phyloP scores from a whole-genome alignment of 2,329 filamentous ascomycete species.

The Pseudohalonectria lignicola region DNA sequence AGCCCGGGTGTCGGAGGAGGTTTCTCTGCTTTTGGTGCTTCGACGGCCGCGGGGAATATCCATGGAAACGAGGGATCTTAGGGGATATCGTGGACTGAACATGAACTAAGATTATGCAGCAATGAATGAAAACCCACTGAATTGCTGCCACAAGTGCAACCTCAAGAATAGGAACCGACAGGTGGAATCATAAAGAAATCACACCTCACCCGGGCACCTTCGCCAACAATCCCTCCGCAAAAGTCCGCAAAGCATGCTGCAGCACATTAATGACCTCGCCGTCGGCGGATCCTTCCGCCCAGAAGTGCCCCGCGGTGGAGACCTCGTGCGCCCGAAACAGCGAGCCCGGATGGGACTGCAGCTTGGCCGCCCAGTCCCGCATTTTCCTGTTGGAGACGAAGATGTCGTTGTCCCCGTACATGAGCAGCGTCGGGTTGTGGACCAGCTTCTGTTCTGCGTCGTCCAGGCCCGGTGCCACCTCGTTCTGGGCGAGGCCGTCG shows the following conservation, averaged over 20 bases:
- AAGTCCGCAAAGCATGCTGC: slow-evolving; percentile 17
- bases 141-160: too few species aligned
- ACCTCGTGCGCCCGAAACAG: slow-evolving; percentile 31
- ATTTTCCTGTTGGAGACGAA: slow-evolving; percentile 60
- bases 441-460: slow-evolving; percentile 43
- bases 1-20: too few species aligned
- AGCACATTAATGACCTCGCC: slow-evolving; percentile 14
- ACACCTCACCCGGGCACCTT: too few species aligned
- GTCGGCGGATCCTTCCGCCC: slow-evolving; percentile 31
- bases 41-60: too few species aligned
- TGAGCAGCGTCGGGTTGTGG: slow-evolving; percentile 48
- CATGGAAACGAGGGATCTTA: too few species aligned
- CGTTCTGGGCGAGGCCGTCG: not conserved
- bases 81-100: too few species aligned
- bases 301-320: slow-evolving; percentile 41
- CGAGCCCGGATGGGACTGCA: slow-evolving; percentile 27
- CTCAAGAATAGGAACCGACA: too few species aligned
- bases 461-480: too few species aligned
- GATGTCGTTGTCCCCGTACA: slow-evolving; percentile 66
- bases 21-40: too few species aligned
- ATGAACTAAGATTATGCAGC: too few species aligned
- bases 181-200: too few species aligned
- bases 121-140: too few species aligned
- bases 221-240: slow-evolving; percentile 14
- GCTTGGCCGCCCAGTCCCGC: slow-evolving; percentile 47